phyloP scores from a whole-genome alignment of 768 basidiomycete species.

The Leccinum barrowsii region DNA sequence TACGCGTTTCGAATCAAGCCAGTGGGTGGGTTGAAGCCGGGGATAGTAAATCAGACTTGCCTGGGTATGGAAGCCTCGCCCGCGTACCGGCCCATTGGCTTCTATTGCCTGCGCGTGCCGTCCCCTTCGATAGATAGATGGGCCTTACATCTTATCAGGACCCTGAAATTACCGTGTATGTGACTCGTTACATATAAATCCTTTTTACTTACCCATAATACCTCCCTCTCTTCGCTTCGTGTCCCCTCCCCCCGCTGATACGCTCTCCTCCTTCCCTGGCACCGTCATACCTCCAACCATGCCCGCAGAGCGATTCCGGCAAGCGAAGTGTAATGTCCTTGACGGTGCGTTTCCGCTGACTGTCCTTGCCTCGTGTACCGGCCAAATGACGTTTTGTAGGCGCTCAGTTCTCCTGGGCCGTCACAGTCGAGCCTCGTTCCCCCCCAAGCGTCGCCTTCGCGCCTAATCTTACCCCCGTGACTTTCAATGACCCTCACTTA shows the following conservation, averaged over 20 bases:
- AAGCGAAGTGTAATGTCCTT: slow-evolving; percentile 29
- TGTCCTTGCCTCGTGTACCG: slow-evolving; percentile 1
- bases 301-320: slow-evolving; percentile 46
- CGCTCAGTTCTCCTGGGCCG: slow-evolving; percentile 45
- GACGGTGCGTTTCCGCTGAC: slow-evolving; percentile 33
- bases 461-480: slow-evolving; percentile 54
- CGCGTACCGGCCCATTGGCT: slow-evolving; percentile 18
- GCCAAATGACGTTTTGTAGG: slow-evolving; percentile 27
- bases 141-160: slow-evolving; percentile 28
- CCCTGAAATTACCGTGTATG: slow-evolving; percentile 36
- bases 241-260: slow-evolving; percentile 20
- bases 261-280: slow-evolving; percentile 12
- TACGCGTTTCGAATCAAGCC: slow-evolving; percentile 12
- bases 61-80: slow-evolving; percentile 26
- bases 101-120: slow-evolving; percentile 32
- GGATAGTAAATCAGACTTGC: slow-evolving; percentile 6
- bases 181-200: slow-evolving; percentile 31
- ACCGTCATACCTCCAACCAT: slow-evolving; percentile 34
- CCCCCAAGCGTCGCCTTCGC: slow-evolving; percentile 50
- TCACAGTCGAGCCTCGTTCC: slow-evolving; percentile 38
- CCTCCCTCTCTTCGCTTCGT: slow-evolving; percentile 22
- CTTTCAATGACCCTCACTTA: slow-evolving; percentile 47
- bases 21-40: background rate
- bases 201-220: slow-evolving; percentile 10
- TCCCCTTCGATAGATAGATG: slow-evolving; percentile 25